Conservation (phyloP, 371 early-diverging fungal species). For the Mucor velutinosus region DNA sequence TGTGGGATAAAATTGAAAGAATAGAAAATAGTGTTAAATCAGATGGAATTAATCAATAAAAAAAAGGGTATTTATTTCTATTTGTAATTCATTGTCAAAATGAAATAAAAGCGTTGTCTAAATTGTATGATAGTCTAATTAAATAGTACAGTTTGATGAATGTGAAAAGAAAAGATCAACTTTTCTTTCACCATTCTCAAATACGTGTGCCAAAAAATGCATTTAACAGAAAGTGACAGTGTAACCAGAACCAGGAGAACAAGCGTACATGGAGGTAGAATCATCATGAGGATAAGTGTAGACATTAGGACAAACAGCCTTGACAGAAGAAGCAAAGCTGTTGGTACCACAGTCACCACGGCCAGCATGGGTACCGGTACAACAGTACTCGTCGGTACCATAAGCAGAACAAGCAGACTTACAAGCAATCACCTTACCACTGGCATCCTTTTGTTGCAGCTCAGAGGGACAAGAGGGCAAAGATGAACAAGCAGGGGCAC, state of each 20-base stretch:
- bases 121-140: neutral
- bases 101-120: neutral
- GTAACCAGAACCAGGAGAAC: conserved; percentile 21
- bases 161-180: neutral
- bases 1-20: neutral
- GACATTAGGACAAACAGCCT: conserved; percentile 28
- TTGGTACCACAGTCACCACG: conserved; percentile 21
- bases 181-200: neutral
- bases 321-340: conserved; percentile 15
- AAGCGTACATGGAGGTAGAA: conserved; percentile 32
- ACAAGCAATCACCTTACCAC: conserved; percentile 36
- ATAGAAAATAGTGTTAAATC: neutral
- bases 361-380: conserved; percentile 20
- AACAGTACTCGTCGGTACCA: conserved; percentile 30
- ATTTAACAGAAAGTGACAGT: conserved; percentile 27
- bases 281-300: conserved; percentile 29
- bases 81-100: conserved; percentile 1
- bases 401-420: conserved; percentile 30
- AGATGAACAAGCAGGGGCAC: conserved; percentile 29
- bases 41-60: neutral
- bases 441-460: conserved; percentile 27
- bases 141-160: neutral
- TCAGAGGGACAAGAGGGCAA: conserved; percentile 36
- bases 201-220: neutral
- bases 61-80: neutral